Conservation (phyloP, 2,329 filamentous ascomycete genomes). For the Fusarium dlaminii region DNA sequence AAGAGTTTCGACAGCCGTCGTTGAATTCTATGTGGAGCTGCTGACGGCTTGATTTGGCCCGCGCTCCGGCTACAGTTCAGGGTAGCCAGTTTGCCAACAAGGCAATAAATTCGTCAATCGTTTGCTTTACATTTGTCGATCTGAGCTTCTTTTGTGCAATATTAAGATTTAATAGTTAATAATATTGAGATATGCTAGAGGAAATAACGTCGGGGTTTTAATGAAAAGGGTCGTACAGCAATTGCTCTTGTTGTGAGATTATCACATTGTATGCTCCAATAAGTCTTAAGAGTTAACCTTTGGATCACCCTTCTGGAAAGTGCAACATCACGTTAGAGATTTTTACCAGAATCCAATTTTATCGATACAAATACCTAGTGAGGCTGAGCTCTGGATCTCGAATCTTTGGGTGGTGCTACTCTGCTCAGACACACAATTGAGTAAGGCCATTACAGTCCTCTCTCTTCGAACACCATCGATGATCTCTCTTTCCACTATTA, state of each 20-base stretch:
- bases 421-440: not conserved
- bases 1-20: not conserved
- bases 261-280: not conserved
- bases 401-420: not conserved
- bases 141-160: not conserved
- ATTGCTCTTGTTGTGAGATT: not conserved
- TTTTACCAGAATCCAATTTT: not conserved
- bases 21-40: conserved; percentile 25
- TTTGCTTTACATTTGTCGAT: not conserved
- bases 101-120: not conserved
- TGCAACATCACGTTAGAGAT: no score
- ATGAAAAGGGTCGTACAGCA: no score
- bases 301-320: not conserved
- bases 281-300: not conserved
- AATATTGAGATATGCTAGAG: not conserved
- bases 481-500: not conserved
- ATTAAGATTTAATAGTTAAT: not conserved
- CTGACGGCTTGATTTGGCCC: conserved; percentile 2
- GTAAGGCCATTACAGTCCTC: not conserved
- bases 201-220: no score
- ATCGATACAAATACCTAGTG: not conserved
- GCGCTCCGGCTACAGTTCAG: conserved; percentile 2
- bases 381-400: not conserved
- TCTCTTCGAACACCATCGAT: not conserved
- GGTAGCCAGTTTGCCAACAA: conserved; percentile 4